Base-by-base conservation (phyloP, 2,329 filamentous ascomycete genomes). In the Ceratocystis cubensis region DNA sequence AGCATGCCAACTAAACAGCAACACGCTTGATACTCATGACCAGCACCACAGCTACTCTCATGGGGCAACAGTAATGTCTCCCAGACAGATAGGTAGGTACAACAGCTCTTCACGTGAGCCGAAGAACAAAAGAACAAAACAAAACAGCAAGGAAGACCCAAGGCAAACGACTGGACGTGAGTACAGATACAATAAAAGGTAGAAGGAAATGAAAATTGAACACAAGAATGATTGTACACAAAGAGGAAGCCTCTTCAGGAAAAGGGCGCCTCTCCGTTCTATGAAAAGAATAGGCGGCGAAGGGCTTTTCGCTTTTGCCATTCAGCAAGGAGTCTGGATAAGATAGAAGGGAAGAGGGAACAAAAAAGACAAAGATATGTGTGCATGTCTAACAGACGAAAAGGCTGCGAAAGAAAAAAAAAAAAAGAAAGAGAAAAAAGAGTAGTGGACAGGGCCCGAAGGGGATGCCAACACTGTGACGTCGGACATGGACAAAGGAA, bases 161-260 rank as follows among this genome's bases (percentile, higher is more conserved):
- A 41, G 37, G 37, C 10, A 41, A 41, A 41, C 22, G 56, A 61
- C 33, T 41, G 33, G 44, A n/a, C 37, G 50, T n/a, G 22, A 65
- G 48, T 57, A 65, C 25, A 37, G 56, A 59, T 57, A 46, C 48
- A 57, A 46, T 44, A 59, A 20, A 25, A 65, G n/a, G 37, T 25
- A 57, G 57, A 30, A 61, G 41, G n/a, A 59, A 33, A 37, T 37
- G 56, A 17, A 59, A 59, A 59, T 59, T 59, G 28, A 37, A 59
- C 56, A 59, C 25, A 59, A 59, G 28, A 59, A 59, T 59, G 56
- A 20, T 59, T 59, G 56, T 59, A 59, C 56, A 59, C 56, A 59
- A 37, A 59, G 56, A 59, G 56, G 28, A 59, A 59, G 28, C 56
- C 56, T 30, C 25, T 30, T 33, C 56, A 59, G 56, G 25, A 28